Evolutionary conservation across 176 grass and related monocot genomes (phyloP).

Genomic region (Typha latifolia): DNA sequence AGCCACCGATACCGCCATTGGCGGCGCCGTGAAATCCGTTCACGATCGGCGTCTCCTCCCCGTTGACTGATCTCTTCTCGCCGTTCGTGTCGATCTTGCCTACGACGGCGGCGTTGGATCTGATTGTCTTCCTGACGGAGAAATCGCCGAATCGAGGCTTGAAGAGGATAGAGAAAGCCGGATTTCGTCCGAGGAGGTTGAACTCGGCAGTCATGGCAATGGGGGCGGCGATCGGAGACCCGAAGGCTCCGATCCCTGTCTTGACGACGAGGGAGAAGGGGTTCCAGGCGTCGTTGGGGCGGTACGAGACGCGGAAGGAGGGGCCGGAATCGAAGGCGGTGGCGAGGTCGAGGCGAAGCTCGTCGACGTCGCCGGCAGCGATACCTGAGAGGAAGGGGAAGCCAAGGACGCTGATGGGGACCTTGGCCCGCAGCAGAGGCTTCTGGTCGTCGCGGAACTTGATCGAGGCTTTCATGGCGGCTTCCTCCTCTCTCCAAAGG

Average conservation of each 20-base stretch:
- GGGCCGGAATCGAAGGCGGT: constrained; percentile 21
- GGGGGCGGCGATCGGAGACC: constrained; percentile 8
- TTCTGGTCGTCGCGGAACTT: constrained; percentile 16
- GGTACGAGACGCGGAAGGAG: constrained; percentile 17
- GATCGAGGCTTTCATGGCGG: constrained; percentile 20
- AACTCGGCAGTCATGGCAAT: constrained; percentile 17
- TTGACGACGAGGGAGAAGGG: constrained; percentile 20
- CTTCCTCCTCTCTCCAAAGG: neutral
- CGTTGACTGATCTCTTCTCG: neutral
- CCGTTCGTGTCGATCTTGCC: neutral
- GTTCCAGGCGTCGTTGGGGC: constrained; percentile 12
- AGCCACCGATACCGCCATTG: neutral
- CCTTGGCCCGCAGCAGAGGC: constrained; percentile 17
- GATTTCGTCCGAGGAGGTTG: constrained; percentile 10
- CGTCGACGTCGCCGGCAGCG: constrained; percentile 6
- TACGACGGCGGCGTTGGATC: neutral
- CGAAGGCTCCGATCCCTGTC: constrained; percentile 15
- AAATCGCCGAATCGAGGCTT: constrained; percentile 23
- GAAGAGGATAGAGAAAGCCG: constrained; percentile 14
- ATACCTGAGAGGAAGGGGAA: constrained; percentile 19
- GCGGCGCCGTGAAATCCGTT: neutral
- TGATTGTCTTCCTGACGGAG: constrained; percentile 15
- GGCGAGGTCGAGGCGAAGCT: constrained; percentile 21
- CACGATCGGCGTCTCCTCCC: neutral
- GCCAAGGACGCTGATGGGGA: constrained; percentile 18